Conservation (phyloP, 306 rosid genomes). For the Begonia loranthoides region DNA sequence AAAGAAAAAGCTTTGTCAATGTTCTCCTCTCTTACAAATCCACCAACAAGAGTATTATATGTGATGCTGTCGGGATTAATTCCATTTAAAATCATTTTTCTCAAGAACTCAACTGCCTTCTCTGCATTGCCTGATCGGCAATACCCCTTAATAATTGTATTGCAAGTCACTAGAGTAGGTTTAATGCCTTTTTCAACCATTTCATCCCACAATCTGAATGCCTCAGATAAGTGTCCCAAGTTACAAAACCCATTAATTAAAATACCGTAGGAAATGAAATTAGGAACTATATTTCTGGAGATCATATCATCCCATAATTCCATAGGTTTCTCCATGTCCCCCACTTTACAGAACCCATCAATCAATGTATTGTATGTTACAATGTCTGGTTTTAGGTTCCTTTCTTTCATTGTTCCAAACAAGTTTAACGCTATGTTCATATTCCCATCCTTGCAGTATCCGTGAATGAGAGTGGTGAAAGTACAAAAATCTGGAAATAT, state of each 20-base stretch:
- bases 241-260: slow-evolving; percentile 73
- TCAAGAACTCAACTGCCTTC: slow-evolving; percentile 47
- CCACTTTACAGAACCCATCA: slow-evolving; percentile 78
- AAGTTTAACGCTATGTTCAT: slow-evolving; percentile 50
- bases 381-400: slow-evolving; percentile 67
- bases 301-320: slow-evolving; percentile 69
- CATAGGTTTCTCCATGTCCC: slow-evolving; percentile 66
- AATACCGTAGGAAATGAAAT: slow-evolving; percentile 53
- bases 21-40: slow-evolving; percentile 59
- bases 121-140: slow-evolving; percentile 45
- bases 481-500: slow-evolving; percentile 80
- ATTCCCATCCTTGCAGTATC: slow-evolving; percentile 65
- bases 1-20: slow-evolving; percentile 49
- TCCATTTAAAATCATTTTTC: slow-evolving; percentile 53
- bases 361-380: slow-evolving; percentile 72
- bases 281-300: slow-evolving; percentile 38
- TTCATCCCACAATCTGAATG: slow-evolving; percentile 61
- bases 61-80: slow-evolving; percentile 61
- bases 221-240: slow-evolving; percentile 48
- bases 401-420: slow-evolving; percentile 40
- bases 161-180: slow-evolving; percentile 59
- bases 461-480: slow-evolving; percentile 71
- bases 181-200: slow-evolving; percentile 66
- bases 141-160: slow-evolving; percentile 66
- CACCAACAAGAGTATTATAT: slow-evolving; percentile 71